Evolutionary conservation across 768 basidiomycete genomes (phyloP).

Genomic region (Lactarius pseudohatsudake): DNA sequence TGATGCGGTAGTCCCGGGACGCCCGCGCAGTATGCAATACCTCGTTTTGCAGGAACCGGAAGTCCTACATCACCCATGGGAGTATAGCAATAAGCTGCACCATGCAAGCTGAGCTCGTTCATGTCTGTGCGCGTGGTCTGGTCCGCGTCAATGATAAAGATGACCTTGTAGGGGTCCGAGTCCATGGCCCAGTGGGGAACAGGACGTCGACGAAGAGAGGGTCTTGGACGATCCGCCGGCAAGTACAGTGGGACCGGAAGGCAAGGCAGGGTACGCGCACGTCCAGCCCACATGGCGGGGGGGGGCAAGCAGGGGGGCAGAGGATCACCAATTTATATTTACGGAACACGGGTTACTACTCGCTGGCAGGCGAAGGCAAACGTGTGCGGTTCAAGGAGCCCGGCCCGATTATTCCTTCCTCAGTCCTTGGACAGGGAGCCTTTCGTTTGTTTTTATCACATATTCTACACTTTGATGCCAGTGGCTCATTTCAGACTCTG

Average conservation of each 20-base stretch:
- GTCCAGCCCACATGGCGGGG: no score
- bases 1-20: constrained; percentile 78
- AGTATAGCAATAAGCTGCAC: constrained; percentile 92
- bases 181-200: constrained; percentile 81
- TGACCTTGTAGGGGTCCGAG: constrained; percentile 94
- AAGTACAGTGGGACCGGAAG: no score
- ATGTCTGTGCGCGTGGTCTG: constrained; percentile 97
- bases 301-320: no score
- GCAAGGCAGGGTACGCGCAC: no score
- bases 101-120: constrained; percentile 87
- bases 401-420: no score
- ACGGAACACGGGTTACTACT: no score
- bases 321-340: no score
- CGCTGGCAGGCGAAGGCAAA: no score
- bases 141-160: constrained; percentile 90
- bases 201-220: constrained; percentile 96
- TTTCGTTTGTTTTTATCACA: neutral
- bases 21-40: constrained; percentile 81
- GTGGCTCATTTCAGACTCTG: no score
- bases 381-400: no score
- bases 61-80: constrained; percentile 96
- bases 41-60: constrained; percentile 97
- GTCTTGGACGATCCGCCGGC: constrained; percentile 89
- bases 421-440: no score
- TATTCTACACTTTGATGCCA: neutral